Base-by-base conservation (phyloP, 176 grass and related monocot genomes). In the Phoenix dactylifera region DNA sequence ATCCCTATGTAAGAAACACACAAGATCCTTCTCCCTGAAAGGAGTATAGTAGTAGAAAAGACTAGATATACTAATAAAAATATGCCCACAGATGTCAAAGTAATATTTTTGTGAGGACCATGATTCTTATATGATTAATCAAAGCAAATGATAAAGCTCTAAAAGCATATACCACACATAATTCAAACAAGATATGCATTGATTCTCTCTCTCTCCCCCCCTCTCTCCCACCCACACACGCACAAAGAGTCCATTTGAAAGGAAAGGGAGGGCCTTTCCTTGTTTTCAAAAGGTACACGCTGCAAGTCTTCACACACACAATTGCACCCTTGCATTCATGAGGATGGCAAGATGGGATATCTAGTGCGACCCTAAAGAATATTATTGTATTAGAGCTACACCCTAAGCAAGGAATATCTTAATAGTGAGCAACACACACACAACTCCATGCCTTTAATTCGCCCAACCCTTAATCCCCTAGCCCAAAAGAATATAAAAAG, bases 81-180 rank as follows among this genome's bases (percentile, higher is more conserved):
- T 77, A 95, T 95, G 67, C 77, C 73, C 24, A 51, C 55, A 53
- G 16, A 68, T 73, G 66, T 10, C 57, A 72, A 76, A 73, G 60
- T 70, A 78, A 39, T 44, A 54, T 62, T 48, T 49, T 62, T 54
- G 9, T 54, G 24, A 63, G 70, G 51, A 55, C 59, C 24, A 68
- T 74, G 83, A 95, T 90, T 87, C 86, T 65, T 58, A 51, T 67
- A 66, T 59, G 69, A 76, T 76, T 87, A 70, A 88, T 82, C 63
- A 85, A 88, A 79, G 62, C 35, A 44, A 57, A 75, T 50, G 58
- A 75, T 74, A 78, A 89, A 83, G 78, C 73, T 52, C 61, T 67
- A 74, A 72, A 78, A 89, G 87, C 94, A 93, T 93, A 92, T 92
- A 98, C 84, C 79, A 67, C 76, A 67, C 84, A 88, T 58, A 89